Percentiles rank a stretch among this genome's conserved stretches.
Conservation (phyloP, 371 early-diverging fungal species). For the Rhizopus microsporus region DNA sequence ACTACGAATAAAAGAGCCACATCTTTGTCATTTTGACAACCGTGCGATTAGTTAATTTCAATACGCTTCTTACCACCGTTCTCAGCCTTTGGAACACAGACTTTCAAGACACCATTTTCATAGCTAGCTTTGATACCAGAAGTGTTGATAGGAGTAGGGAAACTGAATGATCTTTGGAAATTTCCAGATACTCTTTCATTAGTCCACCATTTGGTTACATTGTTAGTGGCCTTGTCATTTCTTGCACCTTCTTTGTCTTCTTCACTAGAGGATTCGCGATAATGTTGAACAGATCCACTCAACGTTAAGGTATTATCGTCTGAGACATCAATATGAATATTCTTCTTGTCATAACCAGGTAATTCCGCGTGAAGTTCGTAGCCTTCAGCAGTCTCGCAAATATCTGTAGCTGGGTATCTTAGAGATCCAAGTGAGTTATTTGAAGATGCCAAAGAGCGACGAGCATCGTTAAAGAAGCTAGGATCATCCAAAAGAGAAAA, state of each 20-base stretch:
- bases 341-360: constrained; percentile 27
- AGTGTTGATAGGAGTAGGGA: constrained; percentile 26
- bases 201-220: constrained; percentile 24
- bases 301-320: constrained; percentile 24
- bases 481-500: constrained; percentile 40
- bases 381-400: constrained; percentile 22
- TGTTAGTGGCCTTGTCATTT: not conserved
- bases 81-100: constrained; percentile 30
- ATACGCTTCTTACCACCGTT: not conserved
- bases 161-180: constrained; percentile 26
- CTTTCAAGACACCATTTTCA: constrained; percentile 30
- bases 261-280: not conserved
- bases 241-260: not conserved
- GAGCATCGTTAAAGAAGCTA: constrained; percentile 17
- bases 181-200: constrained; percentile 30
- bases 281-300: constrained; percentile 17
- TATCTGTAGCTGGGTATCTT: constrained; percentile 19
- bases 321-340: constrained; percentile 25
- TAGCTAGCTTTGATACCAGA: constrained; percentile 33
- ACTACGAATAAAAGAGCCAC: no score
- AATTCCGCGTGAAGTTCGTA: constrained; percentile 31
- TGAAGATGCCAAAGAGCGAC: constrained; percentile 9
- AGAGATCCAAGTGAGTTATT: not conserved
- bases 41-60: not conserved
- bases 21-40: no score